Evolutionary conservation across 1,139 yeast species (phyloP).

Genomic region (Neolecta irregularis): DNA sequence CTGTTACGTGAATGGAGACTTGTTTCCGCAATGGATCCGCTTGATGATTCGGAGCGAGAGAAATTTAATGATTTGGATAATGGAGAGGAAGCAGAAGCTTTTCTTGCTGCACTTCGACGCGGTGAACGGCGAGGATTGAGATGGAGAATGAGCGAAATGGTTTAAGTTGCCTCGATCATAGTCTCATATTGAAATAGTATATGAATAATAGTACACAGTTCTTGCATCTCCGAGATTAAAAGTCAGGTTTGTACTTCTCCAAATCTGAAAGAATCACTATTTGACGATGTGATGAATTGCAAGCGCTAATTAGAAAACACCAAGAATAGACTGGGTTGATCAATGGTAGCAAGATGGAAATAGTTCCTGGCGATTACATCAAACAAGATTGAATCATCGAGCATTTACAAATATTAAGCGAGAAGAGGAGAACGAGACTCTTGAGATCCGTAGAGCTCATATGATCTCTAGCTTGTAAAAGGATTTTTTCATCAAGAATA

Average conservation of each 20-base stretch:
- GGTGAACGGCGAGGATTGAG: not conserved
- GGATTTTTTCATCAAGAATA: too few relatives aligned
- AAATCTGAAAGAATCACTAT: not conserved
- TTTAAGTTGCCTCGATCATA: not conserved
- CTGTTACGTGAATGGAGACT: slow-evolving; percentile 1
- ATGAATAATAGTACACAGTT: not conserved
- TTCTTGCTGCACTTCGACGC: not conserved
- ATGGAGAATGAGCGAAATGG: not conserved
- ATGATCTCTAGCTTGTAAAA: too few relatives aligned
- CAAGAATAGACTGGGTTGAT: too few relatives aligned
- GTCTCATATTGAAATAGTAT: not conserved
- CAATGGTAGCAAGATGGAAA: too few relatives aligned
- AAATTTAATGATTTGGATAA: not conserved
- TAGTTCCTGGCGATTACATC: too few relatives aligned
- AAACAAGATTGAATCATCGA: too few relatives aligned
- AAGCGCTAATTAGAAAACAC: too few relatives aligned
- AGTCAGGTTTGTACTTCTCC: not conserved
- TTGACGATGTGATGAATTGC: slow-evolving; percentile 1
- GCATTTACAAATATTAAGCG: too few relatives aligned
- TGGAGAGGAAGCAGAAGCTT: not conserved
- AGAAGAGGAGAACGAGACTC: too few relatives aligned
- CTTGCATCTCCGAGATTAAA: not conserved
- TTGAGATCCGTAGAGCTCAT: too few relatives aligned
- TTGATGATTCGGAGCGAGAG: slow-evolving; percentile 1
- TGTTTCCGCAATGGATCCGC: not conserved